These are phyloP conservation scores for Wallacemonas sp. DNA, from an alignment of 208 protist genomes.

Conservation along the genomic window DNA sequence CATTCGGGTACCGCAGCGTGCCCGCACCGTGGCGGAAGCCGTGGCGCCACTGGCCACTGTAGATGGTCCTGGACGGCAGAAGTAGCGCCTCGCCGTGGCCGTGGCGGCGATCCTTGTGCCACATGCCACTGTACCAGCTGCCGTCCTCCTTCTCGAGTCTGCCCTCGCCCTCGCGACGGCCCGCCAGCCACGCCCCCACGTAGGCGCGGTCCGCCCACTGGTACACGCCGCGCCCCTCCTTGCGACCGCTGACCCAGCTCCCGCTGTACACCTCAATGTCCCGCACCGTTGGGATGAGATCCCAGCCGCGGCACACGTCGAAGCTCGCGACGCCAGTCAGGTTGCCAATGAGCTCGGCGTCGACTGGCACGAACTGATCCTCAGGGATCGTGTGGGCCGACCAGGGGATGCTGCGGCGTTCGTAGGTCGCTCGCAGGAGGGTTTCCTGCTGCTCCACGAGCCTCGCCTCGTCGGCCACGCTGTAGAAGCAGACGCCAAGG, in stretches of 20 bases:
- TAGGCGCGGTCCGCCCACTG: conserved; percentile 82
- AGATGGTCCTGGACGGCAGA: conserved; percentile 41
- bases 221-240: conserved; percentile 80
- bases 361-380: conserved; percentile 7
- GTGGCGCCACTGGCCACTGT: conserved; percentile 53
- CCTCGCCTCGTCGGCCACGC: conserved; percentile 26
- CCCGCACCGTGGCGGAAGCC: conserved; percentile 49
- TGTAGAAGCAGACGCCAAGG: conserved; percentile 72
- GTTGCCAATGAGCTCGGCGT: conserved; percentile 6
- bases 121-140: conserved; percentile 78
- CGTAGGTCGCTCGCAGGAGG: conserved; percentile 42
- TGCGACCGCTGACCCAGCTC: conserved; percentile 72
- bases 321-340: conserved; percentile 10
- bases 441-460: conserved; percentile 13
- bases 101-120: conserved; percentile 68
- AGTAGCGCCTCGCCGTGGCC: conserved; percentile 66
- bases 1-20: conserved; percentile 45
- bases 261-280: conserved; percentile 88
- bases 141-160: conserved; percentile 56
- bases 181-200: conserved; percentile 73
- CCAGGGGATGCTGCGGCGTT: conserved; percentile 55
- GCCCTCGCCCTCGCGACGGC: conserved; percentile 77
- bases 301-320: conserved; percentile 10
- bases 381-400: conserved; percentile 27
- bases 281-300: conserved; percentile 14